Conservation (phyloP, 2,329 filamentous ascomycete genomes). For the Tolypocladium ovalisporum region DNA sequence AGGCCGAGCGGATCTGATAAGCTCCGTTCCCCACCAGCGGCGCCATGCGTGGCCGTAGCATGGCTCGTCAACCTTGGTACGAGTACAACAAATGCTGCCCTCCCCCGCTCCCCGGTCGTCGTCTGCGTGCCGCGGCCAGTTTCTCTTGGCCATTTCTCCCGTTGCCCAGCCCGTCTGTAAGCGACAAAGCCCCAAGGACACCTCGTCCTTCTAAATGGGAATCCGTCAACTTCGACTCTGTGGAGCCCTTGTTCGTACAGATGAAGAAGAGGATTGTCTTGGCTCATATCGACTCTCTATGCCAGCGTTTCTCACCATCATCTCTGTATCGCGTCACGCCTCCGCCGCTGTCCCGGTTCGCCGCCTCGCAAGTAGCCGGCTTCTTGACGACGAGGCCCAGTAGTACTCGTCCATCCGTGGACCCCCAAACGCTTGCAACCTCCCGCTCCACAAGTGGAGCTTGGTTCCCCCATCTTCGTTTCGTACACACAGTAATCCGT, state of each 20-base stretch:
- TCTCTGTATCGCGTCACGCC: neutral
- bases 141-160: neutral
- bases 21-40: neutral
- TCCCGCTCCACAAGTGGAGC: neutral
- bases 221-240: neutral
- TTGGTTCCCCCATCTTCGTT: neutral
- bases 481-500: neutral
- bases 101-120: neutral
- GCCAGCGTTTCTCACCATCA: neutral
- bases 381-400: neutral
- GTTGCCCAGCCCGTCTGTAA: neutral
- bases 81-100: neutral
- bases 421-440: neutral
- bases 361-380: neutral
- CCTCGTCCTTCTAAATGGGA: neutral
- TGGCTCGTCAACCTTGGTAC: no score
- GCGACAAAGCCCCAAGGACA: neutral
- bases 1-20: constrained; percentile 1
- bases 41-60: neutral
- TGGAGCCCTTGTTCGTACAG: neutral
- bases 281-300: neutral
- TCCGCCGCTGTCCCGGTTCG: neutral
- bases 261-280: neutral
- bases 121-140: no score
- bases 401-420: neutral